These are phyloP conservation scores for Ampelocalamus luodianensis DNA, from an alignment of 176 grass and related monocot species.

Conservation along the genomic window DNA sequence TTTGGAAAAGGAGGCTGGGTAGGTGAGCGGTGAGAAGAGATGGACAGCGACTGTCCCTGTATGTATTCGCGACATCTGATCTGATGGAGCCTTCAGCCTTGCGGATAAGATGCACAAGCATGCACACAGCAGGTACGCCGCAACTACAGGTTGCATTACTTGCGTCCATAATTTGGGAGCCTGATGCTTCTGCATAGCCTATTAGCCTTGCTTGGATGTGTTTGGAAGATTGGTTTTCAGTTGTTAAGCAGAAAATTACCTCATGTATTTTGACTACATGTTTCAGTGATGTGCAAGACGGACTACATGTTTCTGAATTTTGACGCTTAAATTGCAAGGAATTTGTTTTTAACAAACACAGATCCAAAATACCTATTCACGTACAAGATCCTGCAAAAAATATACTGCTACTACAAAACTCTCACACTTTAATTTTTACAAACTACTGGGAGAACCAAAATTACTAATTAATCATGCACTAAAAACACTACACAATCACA, in stretches of 20 bases:
- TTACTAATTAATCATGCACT: neutral
- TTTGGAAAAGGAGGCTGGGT: no score
- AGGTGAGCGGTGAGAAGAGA: no score
- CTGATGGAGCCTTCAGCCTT: slow-evolving; percentile 1
- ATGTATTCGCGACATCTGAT: neutral
- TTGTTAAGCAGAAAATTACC: neutral
- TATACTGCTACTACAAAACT: neutral
- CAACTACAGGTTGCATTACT: neutral
- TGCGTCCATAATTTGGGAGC: neutral
- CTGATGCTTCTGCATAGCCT: neutral
- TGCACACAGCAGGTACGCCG: neutral
- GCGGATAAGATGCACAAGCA: neutral
- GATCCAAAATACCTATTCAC: neutral
- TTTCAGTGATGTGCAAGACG: neutral
- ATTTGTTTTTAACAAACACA: no score
- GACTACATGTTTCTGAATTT: neutral
- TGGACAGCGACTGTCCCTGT: neutral
- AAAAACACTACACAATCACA: neutral
- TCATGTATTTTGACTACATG: no score
- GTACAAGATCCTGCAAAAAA: neutral
- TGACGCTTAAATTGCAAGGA: neutral
- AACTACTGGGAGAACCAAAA: neutral
- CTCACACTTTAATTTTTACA: neutral
- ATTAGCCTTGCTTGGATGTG: neutral
- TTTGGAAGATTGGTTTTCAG: neutral